Base-by-base conservation (phyloP, 2,329 filamentous ascomycete species). In the Sclerotinia glacialis region DNA sequence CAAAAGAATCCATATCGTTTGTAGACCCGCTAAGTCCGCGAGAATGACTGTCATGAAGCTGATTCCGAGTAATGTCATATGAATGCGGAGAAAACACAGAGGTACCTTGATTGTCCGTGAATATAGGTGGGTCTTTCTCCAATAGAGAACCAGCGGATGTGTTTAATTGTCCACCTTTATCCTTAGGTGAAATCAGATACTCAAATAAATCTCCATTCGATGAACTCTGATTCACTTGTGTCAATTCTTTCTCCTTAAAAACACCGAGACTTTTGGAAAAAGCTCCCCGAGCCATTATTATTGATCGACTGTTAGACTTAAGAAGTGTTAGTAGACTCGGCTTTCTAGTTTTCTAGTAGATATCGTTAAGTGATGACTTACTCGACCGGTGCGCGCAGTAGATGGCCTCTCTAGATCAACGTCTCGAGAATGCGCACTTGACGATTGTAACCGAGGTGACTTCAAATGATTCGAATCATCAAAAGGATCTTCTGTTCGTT, bases 231-330 rank as follows among this genome's bases (percentile, higher is more conserved):
- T 46, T 55, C 8, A 21, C 49, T 34, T 49, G 58, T 7, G n/a
- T 42, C 53, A 61, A 61, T n/a, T 56, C 37, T 12, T 56, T 56
- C 23, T 64, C 26, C 34, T 34, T 46, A 23, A 58, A 58, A 14
- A 34, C 16, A 47, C 26, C 26, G 2, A 44, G 52, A 8, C 61
- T 28, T 37, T 46, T 64, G 8, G 42, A 42, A 21, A 56, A 58
- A 5, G 21, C 40, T 9, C 50, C 61, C 8, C 21, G 40, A 28
- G 50, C 61, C 50, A 46, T 58, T 1, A 46, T 34, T 11, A 47
- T 37, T 0, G 61, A 64, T 5, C 50, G 56, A 5, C 37, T 46
- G 11, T 44, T 64, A 6, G 52, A 46, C 61, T 64, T 56, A 21
- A 12, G 50, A 47, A 34, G 50, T 28, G 31, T 42, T 26, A 34